Base-by-base conservation (phyloP, 2,329 filamentous ascomycete genomes). In the Stachybotrys echinatus region DNA sequence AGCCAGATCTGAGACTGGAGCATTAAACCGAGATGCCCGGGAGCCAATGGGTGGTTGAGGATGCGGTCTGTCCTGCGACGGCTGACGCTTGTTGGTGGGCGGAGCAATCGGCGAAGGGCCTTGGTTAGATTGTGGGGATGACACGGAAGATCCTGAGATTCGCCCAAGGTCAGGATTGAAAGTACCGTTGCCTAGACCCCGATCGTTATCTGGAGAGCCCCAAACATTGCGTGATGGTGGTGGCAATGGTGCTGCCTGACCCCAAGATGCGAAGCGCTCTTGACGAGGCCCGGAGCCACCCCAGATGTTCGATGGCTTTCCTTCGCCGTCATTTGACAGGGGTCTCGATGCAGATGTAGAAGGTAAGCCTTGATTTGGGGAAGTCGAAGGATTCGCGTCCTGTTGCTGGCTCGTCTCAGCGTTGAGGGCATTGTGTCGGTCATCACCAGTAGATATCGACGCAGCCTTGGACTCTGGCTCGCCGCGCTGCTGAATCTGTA, bases 151-250 rank as follows among this genome's bases (percentile, higher is more conserved):
- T 48, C 72, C 70, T 12, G 77, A 68, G 18, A 75, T 64, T 42
- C 74, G 72, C 23, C 75, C 76, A 47, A 86, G 74, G 56, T 83
- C 81, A 12, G 81, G 75, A 50, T 80, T 83, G 60, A 92, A 92
- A 0, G 87, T 89, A 42, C 88, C 88, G 63, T 92, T 92, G 4
- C 88, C 88, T 19, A 92, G 81, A 12, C 81, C 84, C 48, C 84
- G 79, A 56, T 88, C 84, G 58, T 80, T 85, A 49, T 82, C 81
- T n/a, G 84, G 85, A 42, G 86, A 82, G 18, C 84, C 87, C 88
- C 88, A 92, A 18, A 91, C 85, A 61, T 86, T 89, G 45, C 78
- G 74, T 12, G 74, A 65, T 12, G 71, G 55, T 43, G 73, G 69
- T 12, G 71, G 55, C 42, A 73, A 69, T 45, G 75, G 76, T 37